Base-by-base conservation (phyloP, 208 protist species). In the Wallacemonas sp. region DNA sequence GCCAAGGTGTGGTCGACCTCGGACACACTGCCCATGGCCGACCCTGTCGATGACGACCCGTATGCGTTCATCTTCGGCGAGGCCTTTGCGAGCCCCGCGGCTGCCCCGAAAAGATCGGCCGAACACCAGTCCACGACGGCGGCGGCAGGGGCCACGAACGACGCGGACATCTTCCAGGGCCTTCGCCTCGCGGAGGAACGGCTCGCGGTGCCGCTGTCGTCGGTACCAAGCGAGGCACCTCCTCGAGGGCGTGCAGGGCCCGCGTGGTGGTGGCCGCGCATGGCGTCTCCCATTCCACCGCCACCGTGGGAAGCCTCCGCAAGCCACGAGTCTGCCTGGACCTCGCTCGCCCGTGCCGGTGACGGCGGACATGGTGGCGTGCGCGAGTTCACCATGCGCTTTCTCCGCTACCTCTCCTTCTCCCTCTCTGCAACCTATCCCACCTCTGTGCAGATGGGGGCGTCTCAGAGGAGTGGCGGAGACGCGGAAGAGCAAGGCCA, bases 371-470 rank as follows among this genome's bases (percentile, higher is more conserved):
- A 64, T 28, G 67, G 67, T 28, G 67, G 67, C 23, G 44, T 41
- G 22, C 41, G 67, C 11, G 67, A 72, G 57, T 72, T 55, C 49
- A 48, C 44, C 0, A 72, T 72, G 67, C 67, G 67, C 46, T 72
- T 61, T 48, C 36, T 72, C 8, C 67, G 57, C 7, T 65, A 72
- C 49, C n/a, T 72, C 16, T 2, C 31, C 23, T 72, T 65, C 25
- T 61, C 55, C 3, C 41, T 61, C 32, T 16, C 25, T 5, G n/a
- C 20, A 14, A 72, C 54, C 26, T 57, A 72, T 38, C 57, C 41
- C 29, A 54, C 57, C 14, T 31, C 49, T 2, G 41, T 67, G 18
- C 57, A 61, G 28, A 4, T 38, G 3, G 41, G 46, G 7, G 20
- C 14, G 31, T 14, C 49, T 2, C 31, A 48, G 29, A 23, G 28